These are phyloP conservation scores for Torulaspora gathmanii DNA, from an alignment of 805 yeast species.

Conservation along the genomic window DNA sequence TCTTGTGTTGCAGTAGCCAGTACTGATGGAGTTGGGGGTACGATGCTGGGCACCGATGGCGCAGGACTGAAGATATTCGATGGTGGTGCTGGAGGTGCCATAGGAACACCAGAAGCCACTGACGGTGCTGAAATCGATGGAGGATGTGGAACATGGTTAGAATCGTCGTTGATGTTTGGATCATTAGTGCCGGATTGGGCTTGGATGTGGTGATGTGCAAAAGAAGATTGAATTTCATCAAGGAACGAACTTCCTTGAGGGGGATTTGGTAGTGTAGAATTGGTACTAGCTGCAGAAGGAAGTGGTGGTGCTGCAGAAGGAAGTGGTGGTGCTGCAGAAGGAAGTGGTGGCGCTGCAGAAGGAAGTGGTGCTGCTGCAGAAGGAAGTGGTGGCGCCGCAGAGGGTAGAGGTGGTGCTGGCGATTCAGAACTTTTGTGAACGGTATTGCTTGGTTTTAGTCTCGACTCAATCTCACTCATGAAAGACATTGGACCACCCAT, in stretches of 20 bases:
- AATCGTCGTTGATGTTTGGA: constrained; percentile 7
- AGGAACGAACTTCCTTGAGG: constrained; percentile 9
- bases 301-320: constrained; percentile 15
- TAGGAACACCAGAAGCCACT: constrained; percentile 17
- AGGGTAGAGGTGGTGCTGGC: constrained; percentile 15
- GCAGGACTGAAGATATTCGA: not conserved
- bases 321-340: constrained; percentile 16
- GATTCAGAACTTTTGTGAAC: constrained; percentile 1
- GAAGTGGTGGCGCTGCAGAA: constrained; percentile 17
- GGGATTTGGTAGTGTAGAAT: constrained; percentile 19
- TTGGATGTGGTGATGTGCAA: constrained; percentile 11
- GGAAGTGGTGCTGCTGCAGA: constrained; percentile 14
- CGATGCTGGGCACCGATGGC: constrained; percentile 2
- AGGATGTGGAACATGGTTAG: constrained; percentile 24
- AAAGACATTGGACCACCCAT: constrained; percentile 26
- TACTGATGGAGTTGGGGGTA: constrained; percentile 21
- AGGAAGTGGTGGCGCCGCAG: constrained; percentile 18
- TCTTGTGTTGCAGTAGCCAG: constrained; percentile 7
- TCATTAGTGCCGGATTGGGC: not conserved
- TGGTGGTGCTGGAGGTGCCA: constrained; percentile 13
- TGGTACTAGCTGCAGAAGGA: constrained; percentile 12
- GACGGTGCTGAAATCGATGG: constrained; percentile 30
- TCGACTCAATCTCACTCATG: constrained; percentile 31
- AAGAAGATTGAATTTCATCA: constrained; percentile 6
- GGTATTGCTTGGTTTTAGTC: constrained; percentile 16